Base-by-base conservation (phyloP, 441 rosid species). In the Populus hybrid region DNA sequence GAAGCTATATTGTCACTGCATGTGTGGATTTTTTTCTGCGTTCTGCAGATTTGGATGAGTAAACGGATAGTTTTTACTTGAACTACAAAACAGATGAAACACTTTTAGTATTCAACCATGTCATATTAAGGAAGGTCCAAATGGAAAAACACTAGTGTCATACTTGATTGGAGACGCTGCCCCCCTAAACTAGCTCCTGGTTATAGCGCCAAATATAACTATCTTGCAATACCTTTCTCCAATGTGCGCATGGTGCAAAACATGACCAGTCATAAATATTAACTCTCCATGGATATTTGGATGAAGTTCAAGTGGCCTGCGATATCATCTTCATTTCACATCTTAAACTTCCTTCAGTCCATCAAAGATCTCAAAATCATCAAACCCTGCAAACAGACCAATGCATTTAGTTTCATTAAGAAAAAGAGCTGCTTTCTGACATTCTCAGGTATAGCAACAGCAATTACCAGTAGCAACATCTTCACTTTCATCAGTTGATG, bases 281-380 rank as follows among this genome's bases (percentile, higher is more conserved):
- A 28, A 30, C 35, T 67, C 46, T 32, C 75, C 74, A n/a, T 46
- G 32, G 32, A 50, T 50, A 50, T 50, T 50, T 50, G 18, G n/a
- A 50, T 5, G 57, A 50, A 50, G 57, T 16, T 50, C 57, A 14
- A 50, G 57, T 50, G 61, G 71, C 71, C 80, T 69, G 54, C 76
- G 35, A 65, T 78, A 69, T 80, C 80, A 78, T 80, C 76, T 64
- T 79, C 79, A 72, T 83, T 86, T 14, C 79, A 86, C 66, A 24
- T 83, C 89, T 57, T 78, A 81, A 69, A 79, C 82, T 63, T 82
- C 86, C 76, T 84, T 89, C 82, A 78, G 72, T 72, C 86, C 82
- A 66, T 73, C 76, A 75, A 92, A 91, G 79, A 95, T 91, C 87
- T 95, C 97, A 66, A 69, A 76, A 80, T 94, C 99, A 76, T 88